Evolutionary conservation across 2,329 filamentous ascomycete genomes (phyloP).

Genomic region (Trichoderma lentiforme): DNA sequence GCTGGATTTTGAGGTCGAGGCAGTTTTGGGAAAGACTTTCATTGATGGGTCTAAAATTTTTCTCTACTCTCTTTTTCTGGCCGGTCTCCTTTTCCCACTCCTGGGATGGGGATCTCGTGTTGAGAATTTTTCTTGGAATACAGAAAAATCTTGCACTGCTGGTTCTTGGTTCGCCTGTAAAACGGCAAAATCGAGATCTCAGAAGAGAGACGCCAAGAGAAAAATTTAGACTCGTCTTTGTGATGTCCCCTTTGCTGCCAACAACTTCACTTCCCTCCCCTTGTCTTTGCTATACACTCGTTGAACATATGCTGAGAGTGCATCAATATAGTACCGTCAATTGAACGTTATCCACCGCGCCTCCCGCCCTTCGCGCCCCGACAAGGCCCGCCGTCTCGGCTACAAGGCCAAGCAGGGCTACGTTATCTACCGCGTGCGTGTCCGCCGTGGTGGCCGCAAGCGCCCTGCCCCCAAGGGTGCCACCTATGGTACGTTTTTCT

Average conservation of each 20-base stretch:
- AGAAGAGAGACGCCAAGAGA: background rate
- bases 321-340: slow-evolving; percentile 99
- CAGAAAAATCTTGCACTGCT: background rate
- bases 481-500: slow-evolving; percentile 76
- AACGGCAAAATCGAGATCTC: background rate
- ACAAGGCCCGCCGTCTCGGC: slow-evolving; percentile 99
- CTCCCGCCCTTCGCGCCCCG: slow-evolving; percentile 94
- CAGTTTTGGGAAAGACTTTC: background rate
- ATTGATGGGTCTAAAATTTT: background rate
- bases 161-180: background rate
- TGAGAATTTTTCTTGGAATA: background rate
- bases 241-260: background rate
- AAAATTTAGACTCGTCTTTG: background rate
- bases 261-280: slow-evolving; percentile 20
- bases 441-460: slow-evolving; percentile 99
- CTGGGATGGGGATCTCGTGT: background rate
- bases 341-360: slow-evolving; percentile 99
- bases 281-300: slow-evolving; percentile 83
- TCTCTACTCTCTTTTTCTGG: background rate
- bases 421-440: slow-evolving; percentile 99
- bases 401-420: slow-evolving; percentile 99
- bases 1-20: slow-evolving; percentile 7
- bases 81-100: background rate
- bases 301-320: slow-evolving; percentile 99
- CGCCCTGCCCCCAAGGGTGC: slow-evolving; percentile 93